Conservation (phyloP, 106 monocot genomes). For the Dioscorea zingiberensis region DNA sequence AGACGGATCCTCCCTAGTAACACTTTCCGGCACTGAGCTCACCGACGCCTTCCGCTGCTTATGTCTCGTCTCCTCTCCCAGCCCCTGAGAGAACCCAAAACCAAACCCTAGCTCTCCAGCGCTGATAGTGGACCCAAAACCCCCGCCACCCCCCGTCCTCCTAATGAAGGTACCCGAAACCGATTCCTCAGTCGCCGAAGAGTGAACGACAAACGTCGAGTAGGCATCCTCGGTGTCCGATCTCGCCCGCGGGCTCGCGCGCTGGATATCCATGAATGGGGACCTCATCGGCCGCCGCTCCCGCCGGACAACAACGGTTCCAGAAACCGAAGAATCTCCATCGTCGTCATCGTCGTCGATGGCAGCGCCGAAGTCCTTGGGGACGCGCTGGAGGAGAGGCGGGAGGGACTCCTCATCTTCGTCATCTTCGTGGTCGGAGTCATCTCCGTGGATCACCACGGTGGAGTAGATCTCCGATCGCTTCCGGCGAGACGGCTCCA, state of each 20-base stretch:
- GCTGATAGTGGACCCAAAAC: slow-evolving; percentile 60
- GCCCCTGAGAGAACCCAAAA: slow-evolving; percentile 5
- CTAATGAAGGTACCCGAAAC: slow-evolving; percentile 55
- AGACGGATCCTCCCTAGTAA: slow-evolving; percentile 81
- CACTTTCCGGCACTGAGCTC: slow-evolving; percentile 80
- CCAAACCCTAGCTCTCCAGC: slow-evolving; percentile 22
- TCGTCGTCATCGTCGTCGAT: slow-evolving; percentile 29
- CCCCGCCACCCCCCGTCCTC: slow-evolving; percentile 27
- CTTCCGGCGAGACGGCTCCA: not conserved
- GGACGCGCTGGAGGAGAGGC: slow-evolving; percentile 92
- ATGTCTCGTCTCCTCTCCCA: slow-evolving; percentile 12
- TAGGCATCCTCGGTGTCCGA: slow-evolving; percentile 41
- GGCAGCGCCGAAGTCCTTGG: slow-evolving; percentile 73
- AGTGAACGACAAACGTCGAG: slow-evolving; percentile 59
- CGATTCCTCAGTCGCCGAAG: slow-evolving; percentile 32
- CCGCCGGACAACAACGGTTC: slow-evolving; percentile 68
- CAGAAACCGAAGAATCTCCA: slow-evolving; percentile 20
- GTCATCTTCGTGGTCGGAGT: slow-evolving; percentile 24
- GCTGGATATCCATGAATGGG: slow-evolving; percentile 35
- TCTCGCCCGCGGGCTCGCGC: slow-evolving; percentile 29
- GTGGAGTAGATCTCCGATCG: slow-evolving; percentile 74
- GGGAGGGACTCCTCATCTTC: slow-evolving; percentile 77
- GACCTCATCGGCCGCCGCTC: slow-evolving; percentile 26
- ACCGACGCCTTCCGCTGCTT: slow-evolving; percentile 69
- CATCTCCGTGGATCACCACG: slow-evolving; percentile 61